Percentiles rank a stretch among this genome's conserved stretches.
Conservation (phyloP, 2,329 filamentous ascomycete genomes). For the Cadophora sp. region DNA sequence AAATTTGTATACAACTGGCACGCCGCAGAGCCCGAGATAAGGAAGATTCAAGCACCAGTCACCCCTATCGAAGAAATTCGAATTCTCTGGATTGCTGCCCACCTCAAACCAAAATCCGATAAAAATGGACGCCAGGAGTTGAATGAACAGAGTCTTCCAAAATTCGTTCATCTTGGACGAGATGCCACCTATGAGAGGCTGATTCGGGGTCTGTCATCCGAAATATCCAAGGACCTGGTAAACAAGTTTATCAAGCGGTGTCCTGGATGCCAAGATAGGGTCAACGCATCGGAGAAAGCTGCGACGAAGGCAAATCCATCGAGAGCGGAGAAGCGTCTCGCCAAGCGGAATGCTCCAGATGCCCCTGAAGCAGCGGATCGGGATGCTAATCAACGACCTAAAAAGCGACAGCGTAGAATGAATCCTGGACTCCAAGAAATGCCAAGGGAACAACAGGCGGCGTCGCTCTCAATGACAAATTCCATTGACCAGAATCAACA, state of each 20-base stretch:
- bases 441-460: not conserved
- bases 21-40: too few species aligned
- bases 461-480: too few species aligned
- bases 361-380: not conserved
- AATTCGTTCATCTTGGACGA: not conserved
- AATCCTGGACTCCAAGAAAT: not conserved
- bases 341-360: not conserved
- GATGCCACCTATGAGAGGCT: slow-evolving; percentile 4
- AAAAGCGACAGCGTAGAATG: not conserved
- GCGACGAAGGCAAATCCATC: not conserved
- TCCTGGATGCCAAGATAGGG: not conserved
- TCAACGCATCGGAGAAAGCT: not conserved
- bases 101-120: not conserved
- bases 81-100: not conserved
- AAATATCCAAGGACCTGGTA: not conserved
- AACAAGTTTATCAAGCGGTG: not conserved
- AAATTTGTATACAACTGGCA: too few species aligned
- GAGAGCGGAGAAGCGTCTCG: not conserved
- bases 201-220: not conserved
- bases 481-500: too few species aligned
- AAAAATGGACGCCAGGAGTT: not conserved
- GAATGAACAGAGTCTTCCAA: not conserved
- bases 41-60: too few species aligned
- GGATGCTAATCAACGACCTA: not conserved
- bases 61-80: too few species aligned